phyloP scores from a whole-genome alignment of 2,329 filamentous ascomycete species.

The Hymenoscyphus albidus region DNA sequence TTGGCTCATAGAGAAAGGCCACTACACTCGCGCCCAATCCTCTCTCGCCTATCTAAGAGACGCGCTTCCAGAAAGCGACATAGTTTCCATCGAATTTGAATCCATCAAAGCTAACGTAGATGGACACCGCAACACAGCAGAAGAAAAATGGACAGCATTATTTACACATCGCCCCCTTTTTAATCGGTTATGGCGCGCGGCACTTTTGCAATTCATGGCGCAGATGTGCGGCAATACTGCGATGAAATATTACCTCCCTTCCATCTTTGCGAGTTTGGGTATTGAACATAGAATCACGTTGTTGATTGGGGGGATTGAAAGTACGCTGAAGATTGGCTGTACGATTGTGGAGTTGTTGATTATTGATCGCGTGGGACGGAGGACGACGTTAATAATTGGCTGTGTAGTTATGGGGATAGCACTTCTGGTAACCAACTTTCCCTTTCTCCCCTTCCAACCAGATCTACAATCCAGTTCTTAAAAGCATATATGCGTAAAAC shows the following conservation, averaged over 20 bases:
- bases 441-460: not conserved
- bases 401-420: slow-evolving; percentile 50
- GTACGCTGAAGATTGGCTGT: slow-evolving; percentile 54
- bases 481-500: not conserved
- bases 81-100: slow-evolving; percentile 37
- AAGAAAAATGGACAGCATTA: slow-evolving; percentile 34
- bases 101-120: slow-evolving; percentile 44
- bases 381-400: slow-evolving; percentile 46
- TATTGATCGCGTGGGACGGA: slow-evolving; percentile 50
- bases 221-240: slow-evolving; percentile 57
- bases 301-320: slow-evolving; percentile 53
- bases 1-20: slow-evolving; percentile 53
- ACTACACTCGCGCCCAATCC: slow-evolving; percentile 41
- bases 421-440: slow-evolving; percentile 43
- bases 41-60: slow-evolving; percentile 48
- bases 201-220: slow-evolving; percentile 55
- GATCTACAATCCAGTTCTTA: not conserved
- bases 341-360: slow-evolving; percentile 54
- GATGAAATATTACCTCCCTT: slow-evolving; percentile 58
- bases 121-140: slow-evolving; percentile 39
- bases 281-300: slow-evolving; percentile 46
- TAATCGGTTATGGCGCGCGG: slow-evolving; percentile 52
- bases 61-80: slow-evolving; percentile 39
- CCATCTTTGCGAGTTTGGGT: slow-evolving; percentile 49
- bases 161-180: slow-evolving; percentile 48